phyloP scores from a whole-genome alignment of 2,329 filamentous ascomycete species.

The Sarocladiaceae sp. region DNA sequence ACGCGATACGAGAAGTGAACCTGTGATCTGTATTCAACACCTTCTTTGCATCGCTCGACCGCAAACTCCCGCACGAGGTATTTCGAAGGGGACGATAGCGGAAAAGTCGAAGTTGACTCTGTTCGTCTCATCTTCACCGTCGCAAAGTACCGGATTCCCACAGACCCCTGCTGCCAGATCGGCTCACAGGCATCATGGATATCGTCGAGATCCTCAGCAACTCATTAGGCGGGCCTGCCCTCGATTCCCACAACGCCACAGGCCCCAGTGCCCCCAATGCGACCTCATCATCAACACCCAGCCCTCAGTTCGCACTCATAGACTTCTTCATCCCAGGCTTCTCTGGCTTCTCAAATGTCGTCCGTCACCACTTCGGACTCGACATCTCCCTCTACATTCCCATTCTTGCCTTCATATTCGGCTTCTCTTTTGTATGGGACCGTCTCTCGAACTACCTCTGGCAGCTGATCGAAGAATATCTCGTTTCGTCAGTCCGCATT shows the following conservation, averaged over 20 bases:
- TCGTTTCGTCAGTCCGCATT: conserved; percentile 61
- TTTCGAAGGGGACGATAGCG: no score
- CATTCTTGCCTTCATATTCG: conserved; percentile 42
- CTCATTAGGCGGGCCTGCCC: not conserved
- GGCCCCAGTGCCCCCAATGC: not conserved
- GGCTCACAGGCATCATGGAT: conserved; percentile 10
- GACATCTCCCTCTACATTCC: conserved; percentile 60
- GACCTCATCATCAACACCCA: not conserved
- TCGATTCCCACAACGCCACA: conserved; percentile 1
- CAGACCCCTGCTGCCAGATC: no score
- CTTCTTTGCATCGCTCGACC: no score
- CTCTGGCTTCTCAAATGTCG: conserved; percentile 45
- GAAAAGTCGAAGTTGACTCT: no score
- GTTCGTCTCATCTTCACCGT: no score
- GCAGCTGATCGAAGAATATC: conserved; percentile 42
- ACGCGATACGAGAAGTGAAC: no score
- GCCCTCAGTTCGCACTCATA: conserved; percentile 39
- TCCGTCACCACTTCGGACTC: conserved; percentile 52
- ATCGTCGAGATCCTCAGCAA: conserved; percentile 6
- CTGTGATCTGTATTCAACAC: no score
- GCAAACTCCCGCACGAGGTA: no score
- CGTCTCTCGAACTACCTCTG: conserved; percentile 46
- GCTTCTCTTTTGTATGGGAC: conserved; percentile 43
- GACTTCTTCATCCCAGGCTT: conserved; percentile 63
- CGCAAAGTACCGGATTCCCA: not conserved